Evolutionary conservation across 805 yeast species (phyloP).

Genomic region (Metschnikowia borealis): DNA sequence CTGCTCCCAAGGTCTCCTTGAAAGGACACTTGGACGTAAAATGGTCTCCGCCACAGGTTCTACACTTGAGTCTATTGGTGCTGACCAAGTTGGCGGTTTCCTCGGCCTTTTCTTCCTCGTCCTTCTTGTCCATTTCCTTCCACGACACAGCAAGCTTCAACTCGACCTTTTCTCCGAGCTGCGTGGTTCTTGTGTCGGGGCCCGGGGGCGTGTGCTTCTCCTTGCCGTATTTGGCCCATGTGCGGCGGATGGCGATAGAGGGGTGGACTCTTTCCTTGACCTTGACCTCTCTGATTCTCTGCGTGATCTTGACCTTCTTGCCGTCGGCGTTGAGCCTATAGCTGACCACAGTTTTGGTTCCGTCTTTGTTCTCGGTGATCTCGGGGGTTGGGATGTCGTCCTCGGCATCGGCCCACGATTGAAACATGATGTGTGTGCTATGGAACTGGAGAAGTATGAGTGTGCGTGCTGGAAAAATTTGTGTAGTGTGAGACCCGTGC

Average conservation of each 20-base stretch:
- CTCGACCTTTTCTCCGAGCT: constrained; percentile 78
- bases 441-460: background rate
- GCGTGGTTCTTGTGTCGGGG: constrained; percentile 85
- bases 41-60: constrained; percentile 92
- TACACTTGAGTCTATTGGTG: constrained; percentile 59
- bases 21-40: constrained; percentile 94
- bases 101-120: constrained; percentile 53
- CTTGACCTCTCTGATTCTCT: constrained; percentile 70
- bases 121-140: constrained; percentile 74
- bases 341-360: constrained; percentile 82
- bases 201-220: constrained; percentile 74
- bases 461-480: constrained; percentile 13
- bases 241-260: constrained; percentile 78
- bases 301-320: constrained; percentile 82
- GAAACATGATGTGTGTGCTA: constrained; percentile 24
- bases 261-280: constrained; percentile 82
- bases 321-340: constrained; percentile 74
- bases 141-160: constrained; percentile 71
- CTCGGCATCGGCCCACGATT: constrained; percentile 70
- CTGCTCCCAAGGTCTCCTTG: constrained; percentile 75
- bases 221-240: constrained; percentile 85
- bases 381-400: constrained; percentile 73
- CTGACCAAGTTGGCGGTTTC: constrained; percentile 36
- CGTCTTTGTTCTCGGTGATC: constrained; percentile 75
- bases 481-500: background rate